Conservation (phyloP, 2,329 filamentous ascomycete genomes). For the Colletotrichum karsti region DNA sequence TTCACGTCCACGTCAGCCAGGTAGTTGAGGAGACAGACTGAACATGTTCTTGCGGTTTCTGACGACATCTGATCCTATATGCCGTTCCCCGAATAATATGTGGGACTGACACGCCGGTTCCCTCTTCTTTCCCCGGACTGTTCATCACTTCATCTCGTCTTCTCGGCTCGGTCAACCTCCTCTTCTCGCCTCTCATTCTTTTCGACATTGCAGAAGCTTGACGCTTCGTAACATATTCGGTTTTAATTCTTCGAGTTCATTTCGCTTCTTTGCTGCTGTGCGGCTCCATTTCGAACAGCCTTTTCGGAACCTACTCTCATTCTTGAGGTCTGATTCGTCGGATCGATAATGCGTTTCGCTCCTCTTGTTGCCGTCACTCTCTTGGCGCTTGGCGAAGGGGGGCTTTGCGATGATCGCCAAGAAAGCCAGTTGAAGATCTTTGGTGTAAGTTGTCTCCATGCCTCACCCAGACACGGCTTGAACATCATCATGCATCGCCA, state of each 20-base stretch:
- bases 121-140: conserved; percentile 1
- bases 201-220: neutral
- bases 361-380: neutral
- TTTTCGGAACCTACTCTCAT: neutral
- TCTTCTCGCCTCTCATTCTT: neutral
- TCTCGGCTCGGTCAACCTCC: neutral
- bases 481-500: neutral
- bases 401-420: conserved; percentile 23
- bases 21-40: neutral
- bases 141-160: conserved; percentile 5
- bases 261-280: conserved; percentile 14
- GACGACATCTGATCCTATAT: neutral
- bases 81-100: neutral
- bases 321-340: neutral
- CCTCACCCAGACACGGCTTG: neutral
- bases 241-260: neutral
- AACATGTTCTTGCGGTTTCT: neutral
- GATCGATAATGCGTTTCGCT: conserved; percentile 3
- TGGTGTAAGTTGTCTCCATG: neutral
- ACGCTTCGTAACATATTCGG: neutral
- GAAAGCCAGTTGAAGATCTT: conserved; percentile 3
- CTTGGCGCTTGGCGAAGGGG: conserved; percentile 17
- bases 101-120: neutral
- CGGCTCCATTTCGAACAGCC: neutral
- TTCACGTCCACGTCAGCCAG: conserved; percentile 7